Evolutionary conservation across 495 filamentous ascomycete species (phyloP).

Genomic region (Saxophila tyrrhenica): DNA sequence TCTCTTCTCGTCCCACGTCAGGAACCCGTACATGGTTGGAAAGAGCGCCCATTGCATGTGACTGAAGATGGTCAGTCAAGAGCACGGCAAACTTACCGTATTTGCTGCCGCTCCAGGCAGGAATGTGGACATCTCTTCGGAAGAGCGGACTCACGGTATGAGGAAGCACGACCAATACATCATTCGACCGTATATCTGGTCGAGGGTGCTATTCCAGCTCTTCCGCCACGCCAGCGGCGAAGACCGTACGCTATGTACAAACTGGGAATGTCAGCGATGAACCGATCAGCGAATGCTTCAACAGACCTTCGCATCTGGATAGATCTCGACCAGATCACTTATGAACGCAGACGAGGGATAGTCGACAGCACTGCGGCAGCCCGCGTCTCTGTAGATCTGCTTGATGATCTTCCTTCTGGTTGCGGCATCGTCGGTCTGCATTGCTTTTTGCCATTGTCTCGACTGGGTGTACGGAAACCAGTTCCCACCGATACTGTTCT

Average conservation of each 20-base stretch:
- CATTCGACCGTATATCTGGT: neutral
- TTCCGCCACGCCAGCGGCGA: neutral
- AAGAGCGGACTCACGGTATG: neutral
- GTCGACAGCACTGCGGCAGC: neutral
- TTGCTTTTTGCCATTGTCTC: neutral
- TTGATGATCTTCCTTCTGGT: neutral
- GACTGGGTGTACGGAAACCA: neutral
- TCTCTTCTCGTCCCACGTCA: neutral
- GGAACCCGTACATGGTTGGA: neutral
- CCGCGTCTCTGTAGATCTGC: neutral
- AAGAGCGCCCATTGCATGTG: neutral
- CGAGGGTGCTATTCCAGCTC: neutral
- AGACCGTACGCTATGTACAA: neutral
- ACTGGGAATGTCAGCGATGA: neutral
- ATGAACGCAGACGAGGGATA: conserved; percentile 1
- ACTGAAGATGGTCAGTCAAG: neutral
- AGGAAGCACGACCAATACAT: neutral
- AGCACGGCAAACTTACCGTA: neutral
- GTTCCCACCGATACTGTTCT: neutral
- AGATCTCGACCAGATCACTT: conserved; percentile 2
- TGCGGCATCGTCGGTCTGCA: neutral
- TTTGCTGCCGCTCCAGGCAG: neutral
- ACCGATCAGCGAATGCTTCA: neutral
- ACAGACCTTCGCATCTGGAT: conserved; percentile 11
- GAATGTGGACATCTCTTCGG: too few relatives aligned